Evolutionary conservation across 1,284 basidiomycete genomes (phyloP), one percentile per base, ranked within the genome.

Genomic region (Somion occarium): DNA sequence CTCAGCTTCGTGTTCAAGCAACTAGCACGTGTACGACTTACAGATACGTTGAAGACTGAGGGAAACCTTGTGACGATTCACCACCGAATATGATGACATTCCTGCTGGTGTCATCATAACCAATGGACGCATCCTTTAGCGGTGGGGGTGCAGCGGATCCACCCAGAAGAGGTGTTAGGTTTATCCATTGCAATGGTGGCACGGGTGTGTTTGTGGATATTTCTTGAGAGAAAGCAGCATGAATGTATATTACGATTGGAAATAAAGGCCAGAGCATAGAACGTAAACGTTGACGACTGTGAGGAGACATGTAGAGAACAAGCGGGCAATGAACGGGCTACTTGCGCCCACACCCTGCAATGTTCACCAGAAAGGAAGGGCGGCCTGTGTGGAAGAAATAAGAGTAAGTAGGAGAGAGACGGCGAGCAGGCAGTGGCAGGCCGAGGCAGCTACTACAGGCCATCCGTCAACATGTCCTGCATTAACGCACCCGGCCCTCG

Each of bases 21-120:
- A 46, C 26, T 7, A 7, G 30, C 30, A 7, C 15, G 15, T 34
- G 26, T 18, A 51, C 27, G 34, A 72, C 80, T 52, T 56, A 88
- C 82, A 88, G 70, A 62, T 81, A 87, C 1, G 88, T 90, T 58
- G 79, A 71, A 2, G 76, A 76, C 58, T 83, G 80, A 34, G 77
- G 73, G 46, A 87, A 72, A 18, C 83, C 83, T 54, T 75, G 75
- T 51, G 77, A 70, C 1, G 86, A 85, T 67, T 87, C 76, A 46
- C 88, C 88, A 51, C 88, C 88, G 62, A 89, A 91, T 49, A 91
- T 73, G 56, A 91, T 69, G 48, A 91, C 66, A 12, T 73, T 76
- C 50, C 79, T 74, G 59, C 76, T 75, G 47, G 54, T 54, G 48
- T 69, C 62, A 58, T 67, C 67, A 62, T 64, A 69, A 69, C 85